Evolutionary conservation across 225 moss, liverwort and hornwort genomes (phyloP).

Genomic region (Pleurozium schreberi): DNA sequence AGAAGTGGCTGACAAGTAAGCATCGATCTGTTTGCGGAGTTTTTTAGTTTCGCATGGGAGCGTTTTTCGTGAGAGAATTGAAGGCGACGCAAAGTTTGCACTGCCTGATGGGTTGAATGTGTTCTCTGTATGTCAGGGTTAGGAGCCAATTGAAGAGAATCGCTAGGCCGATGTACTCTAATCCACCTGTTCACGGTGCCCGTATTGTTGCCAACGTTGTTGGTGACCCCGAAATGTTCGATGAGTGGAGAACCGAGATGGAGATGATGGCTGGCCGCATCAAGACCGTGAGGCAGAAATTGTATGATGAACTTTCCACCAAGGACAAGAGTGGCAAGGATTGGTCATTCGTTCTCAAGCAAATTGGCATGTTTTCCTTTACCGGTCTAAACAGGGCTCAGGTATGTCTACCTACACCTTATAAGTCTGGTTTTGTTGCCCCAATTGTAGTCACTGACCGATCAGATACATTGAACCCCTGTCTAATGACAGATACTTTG

Average conservation of each 20-base stretch:
- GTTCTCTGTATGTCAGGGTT: constrained; percentile 31
- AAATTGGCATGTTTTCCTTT: constrained; percentile 98
- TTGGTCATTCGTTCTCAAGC: constrained; percentile 92
- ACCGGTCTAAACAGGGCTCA: constrained; percentile 89
- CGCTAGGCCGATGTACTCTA: constrained; percentile 94
- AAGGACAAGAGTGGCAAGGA: constrained; percentile 83
- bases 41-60: not conserved
- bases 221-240: constrained; percentile 69
- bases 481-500: too few relatives aligned
- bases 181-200: constrained; percentile 94
- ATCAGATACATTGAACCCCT: not conserved
- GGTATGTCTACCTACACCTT: constrained; percentile 10
- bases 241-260: constrained; percentile 99
- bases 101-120: not conserved
- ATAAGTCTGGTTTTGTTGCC: not conserved
- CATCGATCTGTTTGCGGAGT: not conserved
- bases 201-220: constrained; percentile 89
- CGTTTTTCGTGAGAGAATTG: not conserved
- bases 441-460: not conserved
- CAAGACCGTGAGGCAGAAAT: constrained; percentile 71
- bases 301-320: constrained; percentile 59
- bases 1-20: constrained; percentile 67
- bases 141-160: constrained; percentile 90
- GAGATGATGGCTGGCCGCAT: constrained; percentile 92
- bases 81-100: not conserved